Conservation (phyloP, 2,329 filamentous ascomycete species). For the Pseudogymnoascus pannorum region DNA sequence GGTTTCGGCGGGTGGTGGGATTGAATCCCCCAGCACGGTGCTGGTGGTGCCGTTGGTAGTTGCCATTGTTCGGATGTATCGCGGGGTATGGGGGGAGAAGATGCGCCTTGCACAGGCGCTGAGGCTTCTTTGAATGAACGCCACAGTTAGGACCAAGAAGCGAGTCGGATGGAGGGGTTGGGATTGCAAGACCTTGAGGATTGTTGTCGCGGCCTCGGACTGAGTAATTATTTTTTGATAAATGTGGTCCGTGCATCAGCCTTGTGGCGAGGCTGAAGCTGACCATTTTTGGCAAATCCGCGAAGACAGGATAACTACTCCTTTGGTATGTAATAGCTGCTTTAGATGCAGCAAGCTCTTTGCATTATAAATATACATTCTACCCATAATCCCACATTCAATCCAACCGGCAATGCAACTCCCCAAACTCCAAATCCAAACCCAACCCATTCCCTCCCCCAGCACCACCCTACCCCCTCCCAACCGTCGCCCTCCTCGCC, state of each 20-base stretch:
- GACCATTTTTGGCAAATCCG: background rate
- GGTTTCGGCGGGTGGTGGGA: background rate
- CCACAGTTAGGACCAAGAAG: background rate
- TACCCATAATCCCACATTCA: background rate
- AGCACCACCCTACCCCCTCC: background rate
- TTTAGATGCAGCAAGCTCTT: background rate
- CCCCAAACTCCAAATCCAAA: background rate
- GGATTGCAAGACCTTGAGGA: background rate
- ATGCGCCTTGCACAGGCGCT: background rate
- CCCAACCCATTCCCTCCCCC: background rate
- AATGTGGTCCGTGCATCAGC: background rate
- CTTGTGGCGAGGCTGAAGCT: background rate
- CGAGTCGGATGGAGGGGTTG: background rate
- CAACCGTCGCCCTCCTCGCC: constrained; percentile 39
- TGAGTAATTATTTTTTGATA: background rate
- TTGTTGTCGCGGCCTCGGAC: background rate
- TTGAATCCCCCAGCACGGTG: background rate
- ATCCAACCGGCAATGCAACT: background rate
- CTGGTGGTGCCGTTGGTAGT: background rate
- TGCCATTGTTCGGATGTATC: background rate
- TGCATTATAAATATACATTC: background rate
- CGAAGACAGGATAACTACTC: background rate
- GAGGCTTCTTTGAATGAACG: background rate
- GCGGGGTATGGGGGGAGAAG: background rate
- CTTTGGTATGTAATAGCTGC: background rate